Evolutionary conservation across 2,329 filamentous ascomycete genomes (phyloP).

Genomic region (Neofusicoccum ribis): DNA sequence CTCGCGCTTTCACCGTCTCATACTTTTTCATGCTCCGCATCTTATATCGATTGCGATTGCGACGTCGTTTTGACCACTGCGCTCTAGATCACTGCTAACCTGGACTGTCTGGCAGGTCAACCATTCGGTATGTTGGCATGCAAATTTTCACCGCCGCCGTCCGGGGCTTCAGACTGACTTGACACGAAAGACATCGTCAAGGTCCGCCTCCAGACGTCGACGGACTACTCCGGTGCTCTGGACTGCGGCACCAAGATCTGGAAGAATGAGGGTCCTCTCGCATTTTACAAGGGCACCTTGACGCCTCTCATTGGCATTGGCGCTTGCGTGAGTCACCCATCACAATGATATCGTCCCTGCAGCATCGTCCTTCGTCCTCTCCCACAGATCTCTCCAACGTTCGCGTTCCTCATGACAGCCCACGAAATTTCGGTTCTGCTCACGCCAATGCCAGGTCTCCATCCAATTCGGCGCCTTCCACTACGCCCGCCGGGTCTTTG

Average conservation of each 20-base stretch:
- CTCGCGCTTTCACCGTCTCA: not conserved
- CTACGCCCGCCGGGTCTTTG: slow-evolving; percentile 82
- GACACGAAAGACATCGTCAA: slow-evolving; percentile 79
- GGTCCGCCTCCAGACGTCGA: slow-evolving; percentile 89
- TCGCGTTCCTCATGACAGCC: not conserved
- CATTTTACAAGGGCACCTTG: slow-evolving; percentile 98
- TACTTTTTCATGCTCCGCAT: not conserved
- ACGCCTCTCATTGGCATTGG: slow-evolving; percentile 95
- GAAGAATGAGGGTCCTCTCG: slow-evolving; percentile 79
- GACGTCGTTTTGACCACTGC: too few relatives aligned
- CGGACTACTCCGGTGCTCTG: slow-evolving; percentile 76
- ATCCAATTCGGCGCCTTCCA: slow-evolving; percentile 98
- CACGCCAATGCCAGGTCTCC: slow-evolving; percentile 55
- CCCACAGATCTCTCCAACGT: not conserved
- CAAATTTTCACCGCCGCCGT: not conserved
- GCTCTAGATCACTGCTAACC: not conserved
- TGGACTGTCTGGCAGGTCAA: slow-evolving; percentile 52
- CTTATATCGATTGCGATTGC: not conserved
- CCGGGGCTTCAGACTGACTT: slow-evolving; percentile 24
- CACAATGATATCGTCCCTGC: not conserved
- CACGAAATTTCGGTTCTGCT: not conserved
- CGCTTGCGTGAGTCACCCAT: slow-evolving; percentile 67
- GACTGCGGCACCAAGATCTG: slow-evolving; percentile 82
- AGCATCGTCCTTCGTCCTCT: not conserved
- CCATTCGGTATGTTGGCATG: slow-evolving; percentile 59